These are phyloP conservation scores for Pyricularia pennisetigena DNA, from an alignment of 2,329 filamentous ascomycete genomes.

Conservation along the genomic window DNA sequence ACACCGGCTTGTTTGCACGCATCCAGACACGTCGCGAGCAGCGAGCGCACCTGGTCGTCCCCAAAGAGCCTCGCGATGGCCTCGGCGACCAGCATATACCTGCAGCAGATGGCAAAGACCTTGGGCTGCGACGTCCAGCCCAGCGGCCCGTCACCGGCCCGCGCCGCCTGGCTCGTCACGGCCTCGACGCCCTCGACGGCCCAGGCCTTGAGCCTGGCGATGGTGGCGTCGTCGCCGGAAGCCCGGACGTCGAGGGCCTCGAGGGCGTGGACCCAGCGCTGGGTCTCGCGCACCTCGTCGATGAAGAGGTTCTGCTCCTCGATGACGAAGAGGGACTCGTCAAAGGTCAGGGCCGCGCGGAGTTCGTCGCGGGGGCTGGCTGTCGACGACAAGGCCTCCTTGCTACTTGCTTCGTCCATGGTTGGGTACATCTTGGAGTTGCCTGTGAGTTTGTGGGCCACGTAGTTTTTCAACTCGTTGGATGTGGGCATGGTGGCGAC, in stretches of 20 bases:
- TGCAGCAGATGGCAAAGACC: slow-evolving; percentile 51
- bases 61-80: slow-evolving; percentile 16
- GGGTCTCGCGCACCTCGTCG: slow-evolving; percentile 67
- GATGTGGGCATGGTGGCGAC: slow-evolving; percentile 20
- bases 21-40: slow-evolving; percentile 6
- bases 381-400: neutral
- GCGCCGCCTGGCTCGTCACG: slow-evolving; percentile 21
- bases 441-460: slow-evolving; percentile 32
- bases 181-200: slow-evolving; percentile 34
- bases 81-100: slow-evolving; percentile 29
- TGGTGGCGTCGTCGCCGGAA: slow-evolving; percentile 10
- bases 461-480: slow-evolving; percentile 27
- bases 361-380: slow-evolving; percentile 29
- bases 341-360: slow-evolving; percentile 34
- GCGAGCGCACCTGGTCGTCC: slow-evolving; percentile 1
- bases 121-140: slow-evolving; percentile 63
- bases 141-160: slow-evolving; percentile 48
- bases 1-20: slow-evolving; percentile 6
- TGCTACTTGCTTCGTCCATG: neutral
- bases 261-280: slow-evolving; percentile 54
- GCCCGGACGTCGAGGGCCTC: slow-evolving; percentile 13
- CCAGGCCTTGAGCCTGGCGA: slow-evolving; percentile 31
- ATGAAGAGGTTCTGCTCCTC: slow-evolving; percentile 95
- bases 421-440: neutral
- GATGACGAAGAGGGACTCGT: slow-evolving; percentile 68